Evolutionary conservation across 179 eudicot genomes (phyloP).

Genomic region (Heliamphora pulchella): DNA sequence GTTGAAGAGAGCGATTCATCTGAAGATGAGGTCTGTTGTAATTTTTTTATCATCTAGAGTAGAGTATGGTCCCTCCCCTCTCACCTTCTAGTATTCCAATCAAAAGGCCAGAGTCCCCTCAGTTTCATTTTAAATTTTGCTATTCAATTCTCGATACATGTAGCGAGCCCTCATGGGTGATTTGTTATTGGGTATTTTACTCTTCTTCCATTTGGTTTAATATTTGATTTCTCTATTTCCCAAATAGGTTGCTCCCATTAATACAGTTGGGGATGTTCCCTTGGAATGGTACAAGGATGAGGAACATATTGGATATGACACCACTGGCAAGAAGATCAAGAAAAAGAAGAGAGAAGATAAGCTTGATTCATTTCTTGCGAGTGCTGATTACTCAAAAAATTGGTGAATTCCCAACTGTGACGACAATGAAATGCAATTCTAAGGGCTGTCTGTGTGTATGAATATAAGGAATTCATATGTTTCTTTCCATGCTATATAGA

Average conservation of each 20-base stretch:
- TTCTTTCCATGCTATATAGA: slow-evolving; percentile 11
- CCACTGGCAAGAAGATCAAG: slow-evolving; percentile 80
- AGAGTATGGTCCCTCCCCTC: not conserved
- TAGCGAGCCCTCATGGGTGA: not conserved
- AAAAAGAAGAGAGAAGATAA: slow-evolving; percentile 69
- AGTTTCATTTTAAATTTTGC: not conserved
- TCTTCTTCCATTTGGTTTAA: not conserved
- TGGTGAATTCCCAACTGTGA: slow-evolving; percentile 46
- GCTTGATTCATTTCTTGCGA: slow-evolving; percentile 56
- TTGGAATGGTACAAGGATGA: slow-evolving; percentile 85
- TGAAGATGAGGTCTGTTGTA: slow-evolving; percentile 80
- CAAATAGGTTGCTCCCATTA: slow-evolving; percentile 78
- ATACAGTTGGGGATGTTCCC: slow-evolving; percentile 92
- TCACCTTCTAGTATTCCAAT: slow-evolving; percentile 1
- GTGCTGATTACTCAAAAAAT: slow-evolving; percentile 60
- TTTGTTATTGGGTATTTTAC: not conserved
- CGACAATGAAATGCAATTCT: not conserved
- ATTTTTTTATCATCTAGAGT: not conserved
- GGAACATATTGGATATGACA: slow-evolving; percentile 90
- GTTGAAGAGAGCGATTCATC: slow-evolving; percentile 95
- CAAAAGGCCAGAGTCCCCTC: not conserved
- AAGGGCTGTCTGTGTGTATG: not conserved
- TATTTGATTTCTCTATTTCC: not conserved
- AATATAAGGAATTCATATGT: not conserved
- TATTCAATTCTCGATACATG: not conserved